Evolutionary conservation across 768 basidiomycete genomes (phyloP).

Genomic region (Botryobasidium botryosum): DNA sequence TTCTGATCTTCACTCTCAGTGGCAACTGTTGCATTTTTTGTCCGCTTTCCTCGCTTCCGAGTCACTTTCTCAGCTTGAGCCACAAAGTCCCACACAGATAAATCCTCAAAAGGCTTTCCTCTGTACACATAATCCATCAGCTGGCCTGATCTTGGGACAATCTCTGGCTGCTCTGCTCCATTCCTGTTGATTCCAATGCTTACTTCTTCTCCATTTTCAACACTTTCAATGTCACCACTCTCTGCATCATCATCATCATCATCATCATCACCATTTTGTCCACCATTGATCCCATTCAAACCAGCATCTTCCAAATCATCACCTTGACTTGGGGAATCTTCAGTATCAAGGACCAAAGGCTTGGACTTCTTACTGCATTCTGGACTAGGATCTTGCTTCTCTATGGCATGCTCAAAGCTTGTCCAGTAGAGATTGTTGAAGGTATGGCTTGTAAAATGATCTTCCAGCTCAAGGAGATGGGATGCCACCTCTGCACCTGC

Average conservation of each 20-base stretch:
- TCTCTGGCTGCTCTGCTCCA: no score
- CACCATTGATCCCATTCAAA: background rate
- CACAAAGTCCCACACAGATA: conserved; percentile 20
- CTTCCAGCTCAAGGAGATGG: conserved; percentile 21
- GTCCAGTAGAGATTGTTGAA: conserved; percentile 24
- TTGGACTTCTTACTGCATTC: conserved; percentile 12
- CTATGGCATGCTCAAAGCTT: conserved; percentile 17
- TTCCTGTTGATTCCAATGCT: no score
- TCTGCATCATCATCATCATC: background rate
- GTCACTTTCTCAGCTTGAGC: conserved; percentile 14
- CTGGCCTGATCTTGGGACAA: no score
- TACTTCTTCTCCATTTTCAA: no score
- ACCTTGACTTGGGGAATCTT: background rate
- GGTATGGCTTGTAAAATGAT: conserved; percentile 25
- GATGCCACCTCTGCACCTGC: conserved; percentile 24
- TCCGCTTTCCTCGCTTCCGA: conserved; percentile 3
- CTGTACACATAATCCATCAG: no score
- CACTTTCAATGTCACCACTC: background rate
- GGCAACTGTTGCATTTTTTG: conserved; percentile 5
- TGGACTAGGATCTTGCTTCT: conserved; percentile 14
- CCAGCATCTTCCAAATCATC: background rate
- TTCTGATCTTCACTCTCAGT: no score
- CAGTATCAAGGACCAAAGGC: no score
- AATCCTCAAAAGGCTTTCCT: background rate
- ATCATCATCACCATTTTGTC: background rate